phyloP scores from a whole-genome alignment of 208 protist species.

The Zelonia costaricensis region DNA sequence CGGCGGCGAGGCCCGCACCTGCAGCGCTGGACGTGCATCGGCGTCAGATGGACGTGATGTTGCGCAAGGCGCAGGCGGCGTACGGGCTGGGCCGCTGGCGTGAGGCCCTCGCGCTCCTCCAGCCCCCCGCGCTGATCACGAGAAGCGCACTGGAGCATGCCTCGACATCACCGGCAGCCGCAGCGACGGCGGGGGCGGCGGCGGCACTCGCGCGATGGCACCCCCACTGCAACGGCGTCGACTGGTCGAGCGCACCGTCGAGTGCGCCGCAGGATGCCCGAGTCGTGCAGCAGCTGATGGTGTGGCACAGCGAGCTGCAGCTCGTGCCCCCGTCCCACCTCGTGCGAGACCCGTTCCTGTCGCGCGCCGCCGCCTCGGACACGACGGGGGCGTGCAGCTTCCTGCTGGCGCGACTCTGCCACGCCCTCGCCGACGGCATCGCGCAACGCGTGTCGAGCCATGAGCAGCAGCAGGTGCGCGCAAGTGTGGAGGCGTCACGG shows the following conservation, averaged over 20 bases:
- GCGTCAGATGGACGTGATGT: conserved; percentile 8
- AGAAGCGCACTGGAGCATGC: not conserved
- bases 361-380: conserved; percentile 43
- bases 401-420: conserved; percentile 61
- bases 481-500: conserved; percentile 43
- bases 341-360: conserved; percentile 71
- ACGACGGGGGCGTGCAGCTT: conserved; percentile 58
- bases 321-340: conserved; percentile 64
- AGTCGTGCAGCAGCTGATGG: conserved; percentile 61
- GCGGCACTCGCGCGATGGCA: too few species aligned
- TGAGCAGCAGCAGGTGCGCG: conserved; percentile 49
- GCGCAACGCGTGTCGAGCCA: conserved; percentile 40
- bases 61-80: conserved; percentile 34
- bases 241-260: not conserved
- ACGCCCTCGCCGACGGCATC: conserved; percentile 59
- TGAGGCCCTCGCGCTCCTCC: conserved; percentile 35
- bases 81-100: conserved; percentile 26
- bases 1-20: too few species aligned
- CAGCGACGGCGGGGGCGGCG: not conserved
- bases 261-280: conserved; percentile 21
- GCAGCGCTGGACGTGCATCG: not conserved
- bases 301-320: conserved; percentile 50
- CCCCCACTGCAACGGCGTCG: not conserved
- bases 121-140: conserved; percentile 5
- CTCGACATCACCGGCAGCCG: not conserved